Base-by-base conservation (phyloP, 257 asterid species). In the Nicotiana tomentosiformis region DNA sequence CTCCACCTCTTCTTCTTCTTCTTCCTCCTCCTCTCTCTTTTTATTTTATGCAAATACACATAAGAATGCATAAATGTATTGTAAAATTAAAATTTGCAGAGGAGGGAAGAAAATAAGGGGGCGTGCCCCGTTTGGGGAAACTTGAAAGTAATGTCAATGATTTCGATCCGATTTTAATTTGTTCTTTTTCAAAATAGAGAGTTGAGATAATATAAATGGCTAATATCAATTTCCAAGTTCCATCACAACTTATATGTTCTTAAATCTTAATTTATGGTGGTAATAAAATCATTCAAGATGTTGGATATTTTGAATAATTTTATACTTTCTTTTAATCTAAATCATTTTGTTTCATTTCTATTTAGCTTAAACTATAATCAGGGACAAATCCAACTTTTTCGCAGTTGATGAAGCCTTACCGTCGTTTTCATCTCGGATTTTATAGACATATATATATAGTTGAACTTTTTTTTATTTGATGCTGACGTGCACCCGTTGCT, bases 1-100 rank as follows among this genome's bases (percentile, higher is more conserved):
- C 80, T 76, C 80, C 64, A 51, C 80, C 80, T 76, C 18, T 76
- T 60, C 32, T 76, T 60, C 64, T 74, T 74, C 79, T 74, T 74
- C 79, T 74, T 74, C 80, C 49, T 76, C 80, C 29, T 76, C 80
- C 65, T 51, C 61, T 76, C 80, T 76, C 65, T 76, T 26, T 76
- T 76, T 76, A 51, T 26, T 51, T 29, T 76, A 51, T 76, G 80
- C 43, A 51, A 76, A 76, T 10, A 51, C 9, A 76, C 80, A 29
- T 51, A 35, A 51, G 29, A 76, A 76, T 76, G 80, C 64, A 76
- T 51, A 51, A 76, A 51, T 46, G 64, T 4, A 5, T 26, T 15
- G 29, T 51, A 26, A 76, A 76, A 76, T 46, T 3, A 0, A 26
- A 0, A 26, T 26, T 51, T 46, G 17, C 80, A 51, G 64, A 76